Conservation (phyloP, 768 basidiomycete genomes). For the Suillus ampliporus region DNA sequence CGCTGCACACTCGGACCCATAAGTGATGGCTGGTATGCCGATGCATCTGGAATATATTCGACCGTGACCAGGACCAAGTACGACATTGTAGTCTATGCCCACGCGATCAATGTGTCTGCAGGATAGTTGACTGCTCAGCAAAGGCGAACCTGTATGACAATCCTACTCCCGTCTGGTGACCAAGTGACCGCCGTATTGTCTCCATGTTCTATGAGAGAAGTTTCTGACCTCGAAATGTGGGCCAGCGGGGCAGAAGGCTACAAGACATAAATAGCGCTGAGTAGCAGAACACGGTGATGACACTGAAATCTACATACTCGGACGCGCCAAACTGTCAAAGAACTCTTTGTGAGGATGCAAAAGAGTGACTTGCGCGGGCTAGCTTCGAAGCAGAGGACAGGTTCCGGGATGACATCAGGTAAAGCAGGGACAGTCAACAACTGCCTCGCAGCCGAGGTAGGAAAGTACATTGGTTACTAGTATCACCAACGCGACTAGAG, state of each 20-base stretch:
- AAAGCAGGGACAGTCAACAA: conserved; percentile 74
- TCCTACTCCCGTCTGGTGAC: conserved; percentile 80
- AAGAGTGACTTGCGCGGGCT: conserved; percentile 82
- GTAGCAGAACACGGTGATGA: conserved; percentile 1
- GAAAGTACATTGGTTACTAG: conserved; percentile 73
- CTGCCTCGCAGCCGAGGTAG: conserved; percentile 77
- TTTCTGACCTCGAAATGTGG: conserved; percentile 74
- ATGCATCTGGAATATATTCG: conserved; percentile 58
- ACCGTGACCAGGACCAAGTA: conserved; percentile 79
- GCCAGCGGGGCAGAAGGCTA: conserved; percentile 78
- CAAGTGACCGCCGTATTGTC: conserved; percentile 76
- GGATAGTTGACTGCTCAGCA: conserved; percentile 3
- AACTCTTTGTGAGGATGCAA: conserved; percentile 71
- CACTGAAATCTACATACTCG: conserved; percentile 55
- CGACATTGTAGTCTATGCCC: conserved; percentile 73
- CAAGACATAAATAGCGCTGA: conserved; percentile 10
- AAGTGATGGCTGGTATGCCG: conserved; percentile 61
- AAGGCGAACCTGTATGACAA: conserved; percentile 76
- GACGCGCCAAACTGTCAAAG: conserved; percentile 82
- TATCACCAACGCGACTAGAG: conserved; percentile 1
- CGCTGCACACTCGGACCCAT: conserved; percentile 55
- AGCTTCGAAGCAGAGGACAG: conserved; percentile 60
- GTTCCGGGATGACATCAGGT: conserved; percentile 63
- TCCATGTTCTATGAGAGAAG: conserved; percentile 85
- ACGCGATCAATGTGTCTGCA: conserved; percentile 11